These are phyloP conservation scores for Eimeria maxima DNA, from an alignment of 169 alveolate genomes.

Conservation along the genomic window DNA sequence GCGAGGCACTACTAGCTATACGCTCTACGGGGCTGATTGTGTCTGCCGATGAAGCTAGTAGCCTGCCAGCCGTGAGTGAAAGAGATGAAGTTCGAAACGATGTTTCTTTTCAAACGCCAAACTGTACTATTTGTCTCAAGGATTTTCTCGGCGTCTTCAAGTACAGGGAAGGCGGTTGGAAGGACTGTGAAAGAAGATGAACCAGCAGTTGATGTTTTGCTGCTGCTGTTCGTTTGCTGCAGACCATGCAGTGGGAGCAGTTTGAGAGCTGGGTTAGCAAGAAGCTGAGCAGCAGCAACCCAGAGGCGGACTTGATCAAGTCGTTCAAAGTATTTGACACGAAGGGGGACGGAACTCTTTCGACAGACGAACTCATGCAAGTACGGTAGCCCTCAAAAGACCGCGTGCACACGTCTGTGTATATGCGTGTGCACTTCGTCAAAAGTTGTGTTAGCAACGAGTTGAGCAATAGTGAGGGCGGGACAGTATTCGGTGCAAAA, in stretches of 20 bases:
- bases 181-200: background rate
- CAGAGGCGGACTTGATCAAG: conserved; percentile 67
- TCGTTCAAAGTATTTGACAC: conserved; percentile 73
- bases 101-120: background rate
- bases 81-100: background rate
- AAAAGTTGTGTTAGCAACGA: too few species aligned
- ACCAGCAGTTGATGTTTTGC: background rate
- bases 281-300: conserved; percentile 77
- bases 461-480: background rate
- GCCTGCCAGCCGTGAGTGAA: conserved; percentile 69
- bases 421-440: background rate
- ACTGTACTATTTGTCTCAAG: background rate
- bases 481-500: background rate
- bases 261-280: conserved; percentile 77
- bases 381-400: background rate
- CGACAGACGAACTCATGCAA: conserved; percentile 72
- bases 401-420: background rate
- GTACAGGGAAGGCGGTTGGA: background rate
- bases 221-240: background rate
- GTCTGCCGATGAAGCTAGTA: conserved; percentile 54
- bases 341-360: conserved; percentile 77
- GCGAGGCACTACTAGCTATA: conserved; percentile 56
- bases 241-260: conserved; percentile 70
- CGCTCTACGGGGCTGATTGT: conserved; percentile 73
- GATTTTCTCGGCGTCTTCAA: background rate